Evolutionary conservation across 2,329 filamentous ascomycete species (phyloP), one percentile per base, ranked within the genome.

Genomic region (Trichoderma sp.): DNA sequence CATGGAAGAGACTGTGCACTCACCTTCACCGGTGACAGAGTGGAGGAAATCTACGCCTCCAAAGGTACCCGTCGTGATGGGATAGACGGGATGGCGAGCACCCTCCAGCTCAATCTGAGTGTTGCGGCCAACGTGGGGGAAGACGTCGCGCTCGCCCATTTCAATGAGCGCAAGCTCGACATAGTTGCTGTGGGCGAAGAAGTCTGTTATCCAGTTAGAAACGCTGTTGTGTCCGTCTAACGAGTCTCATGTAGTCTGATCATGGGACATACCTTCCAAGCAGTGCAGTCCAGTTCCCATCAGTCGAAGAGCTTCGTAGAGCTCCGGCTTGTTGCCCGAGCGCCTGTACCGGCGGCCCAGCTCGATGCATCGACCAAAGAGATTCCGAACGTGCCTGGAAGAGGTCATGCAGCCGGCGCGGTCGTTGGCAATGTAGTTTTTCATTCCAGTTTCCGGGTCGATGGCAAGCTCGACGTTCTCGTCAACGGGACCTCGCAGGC

Each of bases 401-500:
- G 92, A 96, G 51, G 90, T 96, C 78, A 90, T 91, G 74, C 96
- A 95, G 52, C 86, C 85, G 65, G 84, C 79, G 58, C 86, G 80
- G 75, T 97, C 93, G 68, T 93, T 93, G 45, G 93, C 92, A 76
- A 97, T 97, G 78, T 97, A 97, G 76, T 93, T 95, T 81, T 98
- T 98, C 79, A 96, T 82, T 71, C 90, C 90, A 6, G 88, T 89
- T 62, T 86, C 80, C 2, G 85, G 83, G 71, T 98, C 92, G 71
- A 98, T 85, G 52, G 85, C 86, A 43, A 97, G 83, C 79, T 97
- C 94, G 58, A 86, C 83, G 28, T 82, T 74, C 79, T 96, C 92
- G 69, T 97, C 85, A 52, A 98, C 82, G 0, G 91, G 92, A 1
- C 88, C 92, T 74, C 94, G 90, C 59, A 97, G 88, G 69, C 91